A percentile compares a stretch with the other conserved stretches of the same genome.
Evolutionary conservation across 352 stramenopile genomes (phyloP).

Genomic region (Phytophthora cactorum): DNA sequence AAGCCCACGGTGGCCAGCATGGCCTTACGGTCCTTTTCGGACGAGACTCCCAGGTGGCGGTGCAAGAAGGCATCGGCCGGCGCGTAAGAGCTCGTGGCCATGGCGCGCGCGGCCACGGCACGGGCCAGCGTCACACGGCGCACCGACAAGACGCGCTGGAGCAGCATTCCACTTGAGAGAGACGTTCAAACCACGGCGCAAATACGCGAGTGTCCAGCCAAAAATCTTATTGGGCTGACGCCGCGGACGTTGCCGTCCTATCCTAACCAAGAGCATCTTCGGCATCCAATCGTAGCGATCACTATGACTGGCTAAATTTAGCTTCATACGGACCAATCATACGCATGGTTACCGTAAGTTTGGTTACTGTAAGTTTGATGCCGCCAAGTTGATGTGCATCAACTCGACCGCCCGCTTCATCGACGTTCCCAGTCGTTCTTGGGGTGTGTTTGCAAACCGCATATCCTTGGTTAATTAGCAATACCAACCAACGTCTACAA

Average conservation of each 20-base stretch:
- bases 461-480: too few species aligned
- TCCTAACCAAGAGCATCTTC: neutral
- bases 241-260: slow-evolving; percentile 1
- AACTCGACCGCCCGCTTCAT: slow-evolving; percentile 16
- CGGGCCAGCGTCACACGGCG: slow-evolving; percentile 27
- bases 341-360: too few species aligned
- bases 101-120: slow-evolving; percentile 12
- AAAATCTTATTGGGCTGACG: slow-evolving; percentile 12
- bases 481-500: slow-evolving; percentile 22
- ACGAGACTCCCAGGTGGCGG: slow-evolving; percentile 89
- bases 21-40: slow-evolving; percentile 80
- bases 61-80: slow-evolving; percentile 71
- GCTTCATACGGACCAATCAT: too few species aligned
- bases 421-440: slow-evolving; percentile 10
- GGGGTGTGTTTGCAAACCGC: too few species aligned
- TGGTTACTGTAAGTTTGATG: neutral
- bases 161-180: slow-evolving; percentile 17
- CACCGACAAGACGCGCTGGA: slow-evolving; percentile 26
- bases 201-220: slow-evolving; percentile 26
- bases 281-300: slow-evolving; percentile 33
- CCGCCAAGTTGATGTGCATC: slow-evolving; percentile 9
- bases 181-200: slow-evolving; percentile 10
- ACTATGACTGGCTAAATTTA: neutral
- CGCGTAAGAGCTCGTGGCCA: slow-evolving; percentile 39
- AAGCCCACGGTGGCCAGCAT: slow-evolving; percentile 96